Base-by-base conservation (phyloP, 2,329 filamentous ascomycete species). In the Atkinsonella texensis region DNA sequence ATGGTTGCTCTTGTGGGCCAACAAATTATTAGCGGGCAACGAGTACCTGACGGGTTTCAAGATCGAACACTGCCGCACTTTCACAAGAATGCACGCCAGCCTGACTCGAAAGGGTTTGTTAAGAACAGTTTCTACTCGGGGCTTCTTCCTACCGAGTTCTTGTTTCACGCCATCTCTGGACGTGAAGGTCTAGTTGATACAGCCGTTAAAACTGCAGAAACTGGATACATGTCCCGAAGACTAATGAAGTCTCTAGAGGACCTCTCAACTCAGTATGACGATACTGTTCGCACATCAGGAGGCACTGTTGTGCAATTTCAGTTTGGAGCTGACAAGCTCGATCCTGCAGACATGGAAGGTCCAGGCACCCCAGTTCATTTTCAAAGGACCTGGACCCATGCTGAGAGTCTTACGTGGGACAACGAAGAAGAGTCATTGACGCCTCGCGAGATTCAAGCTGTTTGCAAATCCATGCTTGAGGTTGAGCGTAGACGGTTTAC, bases 181-280 rank as follows among this genome's bases (percentile, higher is more conserved):
- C 87, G 93, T 81, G 93, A 97, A 80, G 93, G 93, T 81, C 74
- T 98, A 58, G 90, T 98, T 63, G 93, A 98, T 79, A 98, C 93
- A 2, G 93, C 93, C 55, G 93, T 97, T 71, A 98, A 98, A 74
- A 98, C 93, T 50, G 93, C 93, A 50, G 93, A 98, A 68, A 98
- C 93, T 11, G 93, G 93, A 57, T 98, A 98, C 71, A 98, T 98
- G 93, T 97, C 91, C 56, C 84, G 93, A 70, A 84, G 93, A 59
- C 68, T 98, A 64, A 98, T 98, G 91, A 98, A 98, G 70, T 95
- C 89, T 3, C 71, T 98, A 47, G 93, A 98, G 65, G 93, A 98
- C 73, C 72, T 97, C 3, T 95, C 90, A 1, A 89, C 87, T 0
- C 83, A 89, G 60, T 98, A 98, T 61, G 93, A 98, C 61, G 81